Conservation (phyloP, 345 rosid species). For the Chamaenerion angustifolium region DNA sequence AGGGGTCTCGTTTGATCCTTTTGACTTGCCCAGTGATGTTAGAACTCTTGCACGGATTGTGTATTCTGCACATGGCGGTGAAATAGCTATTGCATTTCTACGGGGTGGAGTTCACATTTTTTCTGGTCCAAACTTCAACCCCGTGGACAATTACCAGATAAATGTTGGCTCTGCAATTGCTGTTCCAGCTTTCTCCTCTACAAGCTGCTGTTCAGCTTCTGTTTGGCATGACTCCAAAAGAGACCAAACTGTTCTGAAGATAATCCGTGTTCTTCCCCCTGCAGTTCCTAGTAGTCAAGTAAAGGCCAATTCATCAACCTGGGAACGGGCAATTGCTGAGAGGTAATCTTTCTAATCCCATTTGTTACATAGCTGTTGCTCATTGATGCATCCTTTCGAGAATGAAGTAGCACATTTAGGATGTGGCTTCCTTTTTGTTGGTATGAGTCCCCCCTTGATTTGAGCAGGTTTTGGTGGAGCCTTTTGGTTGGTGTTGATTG, state of each 20-base stretch:
- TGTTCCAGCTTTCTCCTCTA: slow-evolving; percentile 95
- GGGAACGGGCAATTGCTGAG: slow-evolving; percentile 99
- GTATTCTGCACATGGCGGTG: slow-evolving; percentile 99
- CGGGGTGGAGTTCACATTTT: slow-evolving; percentile 95
- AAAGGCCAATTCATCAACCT: slow-evolving; percentile 65
- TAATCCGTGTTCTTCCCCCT: slow-evolving; percentile 94
- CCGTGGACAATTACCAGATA: slow-evolving; percentile 90
- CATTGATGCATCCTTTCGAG: neutral
- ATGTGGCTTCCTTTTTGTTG: neutral
- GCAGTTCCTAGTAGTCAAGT: slow-evolving; percentile 66
- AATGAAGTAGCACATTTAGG: neutral
- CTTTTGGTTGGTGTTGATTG: slow-evolving; percentile 99
- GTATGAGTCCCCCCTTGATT: slow-evolving; percentile 4
- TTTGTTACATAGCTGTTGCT: neutral
- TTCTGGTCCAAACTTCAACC: slow-evolving; percentile 84
- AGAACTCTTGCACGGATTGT: slow-evolving; percentile 88
- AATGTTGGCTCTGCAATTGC: slow-evolving; percentile 95
- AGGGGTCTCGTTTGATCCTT: slow-evolving; percentile 84
- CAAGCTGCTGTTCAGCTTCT: slow-evolving; percentile 98
- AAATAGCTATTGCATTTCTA: slow-evolving; percentile 89
- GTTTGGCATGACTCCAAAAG: slow-evolving; percentile 83
- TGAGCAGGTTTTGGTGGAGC: slow-evolving; percentile 98
- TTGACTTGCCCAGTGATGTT: slow-evolving; percentile 93
- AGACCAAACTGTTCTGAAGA: slow-evolving; percentile 81
- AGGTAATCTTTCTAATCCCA: slow-evolving; percentile 31